Base-by-base conservation (phyloP, 805 yeast genomes). In the Naumovozyma castellii region DNA sequence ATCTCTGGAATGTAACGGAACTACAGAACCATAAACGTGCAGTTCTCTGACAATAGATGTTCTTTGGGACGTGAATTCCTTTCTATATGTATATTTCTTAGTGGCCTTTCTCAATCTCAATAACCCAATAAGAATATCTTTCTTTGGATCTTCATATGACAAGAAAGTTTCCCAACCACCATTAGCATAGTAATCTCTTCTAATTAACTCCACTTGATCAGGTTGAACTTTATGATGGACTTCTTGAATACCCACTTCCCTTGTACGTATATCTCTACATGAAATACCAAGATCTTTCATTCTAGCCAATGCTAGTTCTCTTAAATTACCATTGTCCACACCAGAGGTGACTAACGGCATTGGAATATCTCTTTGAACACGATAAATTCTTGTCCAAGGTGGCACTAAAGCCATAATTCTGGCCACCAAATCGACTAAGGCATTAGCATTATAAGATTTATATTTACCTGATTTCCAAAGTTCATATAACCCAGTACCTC, bases 141-240 rank as follows among this genome's bases (percentile, higher is more conserved):
- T 87, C 61, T 84, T 84, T 35, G 97, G 97, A 63, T 92, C 98
- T 62, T 92, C 98, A 61, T 92, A 92, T 13, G 94, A 79, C 45
- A 92, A 66, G 61, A 92, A 92, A 0, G 98, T 92, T 66, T 92
- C 97, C 97, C 97, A 92, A 16, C 97, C 97, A 18, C 95, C 97
- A 56, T 92, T 92, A 33, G 98, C 98, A 50, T 83, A 82, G 64
- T 92, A 92, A 59, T 92, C 98, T 58, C 98, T 76, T 60, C 98
- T 76, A 40, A 92, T 84, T 40, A 92, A 68, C 63, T 92, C 98
- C 14, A 92, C 95, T 62, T 92, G 97, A 57, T 92, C 97, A 0
- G 98, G 98, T 35, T 83, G 83, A 18, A 92, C 94, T 59, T 87
- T 87, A 60, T 88, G 95, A 61, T 92, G 98, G 3, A 92, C 97